Evolutionary conservation across 2,329 filamentous ascomycete species (phyloP).

Genomic region (Cadophora gregata): DNA sequence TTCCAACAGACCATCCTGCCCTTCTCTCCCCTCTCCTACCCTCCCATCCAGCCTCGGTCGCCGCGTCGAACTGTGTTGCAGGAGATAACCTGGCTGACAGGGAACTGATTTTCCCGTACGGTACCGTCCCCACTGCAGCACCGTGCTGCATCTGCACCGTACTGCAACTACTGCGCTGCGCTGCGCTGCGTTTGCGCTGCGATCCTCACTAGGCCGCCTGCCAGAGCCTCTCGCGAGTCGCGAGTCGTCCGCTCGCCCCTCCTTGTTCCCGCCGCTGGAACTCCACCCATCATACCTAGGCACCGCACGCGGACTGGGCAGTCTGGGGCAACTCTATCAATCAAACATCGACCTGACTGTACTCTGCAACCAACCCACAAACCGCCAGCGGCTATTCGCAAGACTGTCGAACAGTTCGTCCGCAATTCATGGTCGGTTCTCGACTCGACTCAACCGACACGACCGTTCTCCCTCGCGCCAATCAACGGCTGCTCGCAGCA

Average conservation of each 20-base stretch:
- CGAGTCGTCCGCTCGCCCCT: not conserved
- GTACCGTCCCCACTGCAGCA: not conserved
- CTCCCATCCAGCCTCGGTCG: not conserved
- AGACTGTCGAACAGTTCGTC: slow-evolving; percentile 23
- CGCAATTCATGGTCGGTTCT: slow-evolving; percentile 11
- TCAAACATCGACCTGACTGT: slow-evolving; percentile 12
- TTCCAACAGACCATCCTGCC: not conserved
- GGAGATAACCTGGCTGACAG: not conserved
- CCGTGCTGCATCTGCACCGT: not conserved
- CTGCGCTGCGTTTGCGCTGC: not conserved
- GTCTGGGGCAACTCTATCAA: not conserved
- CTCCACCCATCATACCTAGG: not conserved
- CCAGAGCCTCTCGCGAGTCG: not conserved
- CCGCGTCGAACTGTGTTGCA: not conserved
- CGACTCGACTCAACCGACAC: not conserved
- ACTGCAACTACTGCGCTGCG: not conserved
- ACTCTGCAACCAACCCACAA: not conserved
- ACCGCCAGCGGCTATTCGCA: slow-evolving; percentile 23
- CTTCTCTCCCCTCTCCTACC: not conserved
- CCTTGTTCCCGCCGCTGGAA: not conserved
- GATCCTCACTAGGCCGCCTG: not conserved
- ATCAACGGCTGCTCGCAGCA: slow-evolving; percentile 22
- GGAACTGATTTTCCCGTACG: not conserved
- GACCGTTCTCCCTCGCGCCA: slow-evolving; percentile 12
- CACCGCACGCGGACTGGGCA: not conserved